Conservation (phyloP, 2,329 filamentous ascomycete species). For the Penicillium thymicola region DNA sequence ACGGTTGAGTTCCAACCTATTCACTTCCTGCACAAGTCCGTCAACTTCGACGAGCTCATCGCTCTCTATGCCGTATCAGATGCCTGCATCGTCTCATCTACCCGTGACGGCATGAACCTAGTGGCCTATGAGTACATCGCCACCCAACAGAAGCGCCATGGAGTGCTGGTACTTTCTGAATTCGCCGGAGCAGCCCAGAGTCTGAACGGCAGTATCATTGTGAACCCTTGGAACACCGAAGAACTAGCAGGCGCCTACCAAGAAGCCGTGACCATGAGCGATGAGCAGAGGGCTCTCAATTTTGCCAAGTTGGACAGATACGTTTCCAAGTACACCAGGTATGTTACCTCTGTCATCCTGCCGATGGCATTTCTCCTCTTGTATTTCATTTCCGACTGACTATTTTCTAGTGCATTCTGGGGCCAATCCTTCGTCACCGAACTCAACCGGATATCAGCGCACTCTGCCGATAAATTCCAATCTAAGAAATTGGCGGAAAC, state of each 20-base stretch:
- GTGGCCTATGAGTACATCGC: constrained; percentile 99
- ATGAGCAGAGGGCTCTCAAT: constrained; percentile 80
- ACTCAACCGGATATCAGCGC: constrained; percentile 59
- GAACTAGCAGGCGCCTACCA: constrained; percentile 90
- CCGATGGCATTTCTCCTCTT: not conserved
- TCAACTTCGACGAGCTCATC: constrained; percentile 90
- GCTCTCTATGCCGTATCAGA: constrained; percentile 91
- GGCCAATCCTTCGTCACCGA: constrained; percentile 88
- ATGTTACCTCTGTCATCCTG: constrained; percentile 16
- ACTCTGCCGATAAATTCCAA: constrained; percentile 37
- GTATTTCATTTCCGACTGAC: constrained; percentile 19
- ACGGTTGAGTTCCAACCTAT: constrained; percentile 99
- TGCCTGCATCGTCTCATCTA: constrained; percentile 87
- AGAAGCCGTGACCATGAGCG: constrained; percentile 93
- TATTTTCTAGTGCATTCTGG: constrained; percentile 73
- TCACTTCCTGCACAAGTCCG: constrained; percentile 95
- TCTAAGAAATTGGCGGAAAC: constrained; percentile 26
- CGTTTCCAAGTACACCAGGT: constrained; percentile 93
- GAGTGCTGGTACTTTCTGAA: constrained; percentile 91
- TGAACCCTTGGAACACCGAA: constrained; percentile 98
- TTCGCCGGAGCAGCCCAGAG: constrained; percentile 95
- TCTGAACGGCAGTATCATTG: constrained; percentile 86
- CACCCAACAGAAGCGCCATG: constrained; percentile 83
- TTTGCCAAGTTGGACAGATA: constrained; percentile 92
- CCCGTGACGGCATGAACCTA: constrained; percentile 98